These are phyloP conservation scores for Naematelia encephala DNA, from an alignment of 768 basidiomycete species.

Conservation along the genomic window DNA sequence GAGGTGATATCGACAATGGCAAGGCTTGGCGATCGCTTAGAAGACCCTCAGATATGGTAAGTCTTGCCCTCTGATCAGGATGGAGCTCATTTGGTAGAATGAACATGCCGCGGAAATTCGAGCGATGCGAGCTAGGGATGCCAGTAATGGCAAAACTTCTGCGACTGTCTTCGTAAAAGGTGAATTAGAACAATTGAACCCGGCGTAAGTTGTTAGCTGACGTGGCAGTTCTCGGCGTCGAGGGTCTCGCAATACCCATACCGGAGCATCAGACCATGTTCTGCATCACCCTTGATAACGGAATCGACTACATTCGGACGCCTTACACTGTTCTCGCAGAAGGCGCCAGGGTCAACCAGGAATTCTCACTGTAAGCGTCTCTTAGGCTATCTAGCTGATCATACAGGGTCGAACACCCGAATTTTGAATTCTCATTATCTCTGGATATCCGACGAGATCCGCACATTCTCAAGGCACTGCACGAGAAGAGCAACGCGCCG, in stretches of 20 bases:
- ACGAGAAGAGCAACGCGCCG: constrained; percentile 65
- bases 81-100: constrained; percentile 76
- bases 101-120: constrained; percentile 88
- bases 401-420: constrained; percentile 62
- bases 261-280: constrained; percentile 71
- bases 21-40: constrained; percentile 82
- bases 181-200: constrained; percentile 44
- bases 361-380: constrained; percentile 51
- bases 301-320: constrained; percentile 91
- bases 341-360: constrained; percentile 48
- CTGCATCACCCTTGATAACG: constrained; percentile 89
- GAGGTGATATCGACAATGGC: constrained; percentile 78
- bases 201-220: constrained; percentile 6
- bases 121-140: constrained; percentile 67
- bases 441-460: constrained; percentile 82
- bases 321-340: constrained; percentile 53
- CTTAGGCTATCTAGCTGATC: constrained; percentile 2
- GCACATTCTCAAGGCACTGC: constrained; percentile 65
- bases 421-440: constrained; percentile 89
- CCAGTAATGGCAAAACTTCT: constrained; percentile 63
- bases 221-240: constrained; percentile 68
- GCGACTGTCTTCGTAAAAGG: constrained; percentile 96
- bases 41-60: constrained; percentile 90
- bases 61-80: constrained; percentile 68
- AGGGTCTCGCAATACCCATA: constrained; percentile 69